A percentile compares a stretch with the other conserved stretches of the same genome.
Conservation (phyloP, 2,329 filamentous ascomycete species). For the Calonectria pseudoreteaudii region DNA sequence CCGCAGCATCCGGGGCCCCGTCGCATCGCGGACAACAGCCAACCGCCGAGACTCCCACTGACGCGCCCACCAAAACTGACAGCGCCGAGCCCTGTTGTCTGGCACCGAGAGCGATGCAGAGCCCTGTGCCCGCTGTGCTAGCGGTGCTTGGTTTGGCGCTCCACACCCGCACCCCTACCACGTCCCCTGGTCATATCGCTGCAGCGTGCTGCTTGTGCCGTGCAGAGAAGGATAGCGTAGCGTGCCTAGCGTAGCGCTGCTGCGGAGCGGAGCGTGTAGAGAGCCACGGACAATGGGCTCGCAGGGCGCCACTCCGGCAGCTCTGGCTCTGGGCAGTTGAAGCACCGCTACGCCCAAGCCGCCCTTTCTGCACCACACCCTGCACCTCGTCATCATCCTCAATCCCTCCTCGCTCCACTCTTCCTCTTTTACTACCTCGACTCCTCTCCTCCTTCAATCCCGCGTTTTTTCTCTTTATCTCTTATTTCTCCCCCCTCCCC, state of each 20-base stretch:
- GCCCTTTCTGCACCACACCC: constrained; percentile 38
- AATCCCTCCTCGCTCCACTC: constrained; percentile 41
- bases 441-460: constrained; percentile 32
- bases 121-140: constrained; percentile 2
- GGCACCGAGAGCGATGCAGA: neutral
- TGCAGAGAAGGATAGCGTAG: neutral
- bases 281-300: constrained; percentile 11
- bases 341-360: constrained; percentile 24
- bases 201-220: neutral
- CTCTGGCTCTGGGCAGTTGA: constrained; percentile 14
- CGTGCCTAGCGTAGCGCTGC: constrained; percentile 8
- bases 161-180: neutral
- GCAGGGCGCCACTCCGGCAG: constrained; percentile 15
- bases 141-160: constrained; percentile 4
- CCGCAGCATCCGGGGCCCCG: constrained; percentile 44
- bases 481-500: constrained; percentile 34
- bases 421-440: constrained; percentile 24
- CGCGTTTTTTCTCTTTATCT: constrained; percentile 29
- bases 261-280: constrained; percentile 9
- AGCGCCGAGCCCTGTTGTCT: constrained; percentile 4
- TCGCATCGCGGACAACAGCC: constrained; percentile 17
- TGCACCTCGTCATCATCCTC: constrained; percentile 46
- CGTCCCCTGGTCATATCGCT: constrained; percentile 6
- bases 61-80: constrained; percentile 1
- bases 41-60: constrained; percentile 14